Percentiles rank a stretch among this genome's conserved stretches.
These are phyloP conservation scores for Phanerodontia chrysosporium DNA, from an alignment of 768 basidiomycete species.

Conservation along the genomic window DNA sequence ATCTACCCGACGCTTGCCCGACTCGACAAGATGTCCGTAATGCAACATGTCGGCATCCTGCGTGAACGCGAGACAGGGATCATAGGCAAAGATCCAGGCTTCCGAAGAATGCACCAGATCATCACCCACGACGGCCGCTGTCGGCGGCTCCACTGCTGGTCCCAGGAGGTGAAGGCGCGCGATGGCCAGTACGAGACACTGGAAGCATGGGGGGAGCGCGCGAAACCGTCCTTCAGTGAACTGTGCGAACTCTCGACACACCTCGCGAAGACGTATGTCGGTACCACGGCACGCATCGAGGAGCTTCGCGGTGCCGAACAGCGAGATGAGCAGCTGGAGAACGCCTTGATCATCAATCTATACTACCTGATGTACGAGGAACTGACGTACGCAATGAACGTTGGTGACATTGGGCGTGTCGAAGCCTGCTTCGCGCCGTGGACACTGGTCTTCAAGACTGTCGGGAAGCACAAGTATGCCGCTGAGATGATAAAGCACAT, in stretches of 20 bases:
- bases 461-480: slow-evolving; percentile 29
- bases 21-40: slow-evolving; percentile 12
- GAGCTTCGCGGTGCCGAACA: slow-evolving; percentile 1
- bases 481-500: slow-evolving; percentile 22
- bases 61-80: slow-evolving; percentile 25
- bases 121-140: slow-evolving; percentile 19
- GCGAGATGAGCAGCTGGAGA: slow-evolving; percentile 32
- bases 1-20: slow-evolving; percentile 10
- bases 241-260: slow-evolving; percentile 23
- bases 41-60: slow-evolving; percentile 14
- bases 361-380: slow-evolving; percentile 40
- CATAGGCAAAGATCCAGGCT: slow-evolving; percentile 24
- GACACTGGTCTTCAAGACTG: slow-evolving; percentile 26
- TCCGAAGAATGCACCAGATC: slow-evolving; percentile 27
- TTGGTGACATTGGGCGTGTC: slow-evolving; percentile 30
- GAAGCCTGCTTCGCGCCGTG: slow-evolving; percentile 25
- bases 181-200: slow-evolving; percentile 15
- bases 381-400: slow-evolving; percentile 26
- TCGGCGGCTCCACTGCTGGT: slow-evolving; percentile 24
- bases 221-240: slow-evolving; percentile 25
- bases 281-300: slow-evolving; percentile 16
- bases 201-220: slow-evolving; percentile 26
- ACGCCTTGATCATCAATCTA: slow-evolving; percentile 27
- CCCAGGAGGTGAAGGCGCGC: slow-evolving; percentile 15
- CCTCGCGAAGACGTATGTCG: slow-evolving; percentile 9